Evolutionary conservation across 2,329 filamentous ascomycete species (phyloP).

Genomic region (Fusarium nodosum): DNA sequence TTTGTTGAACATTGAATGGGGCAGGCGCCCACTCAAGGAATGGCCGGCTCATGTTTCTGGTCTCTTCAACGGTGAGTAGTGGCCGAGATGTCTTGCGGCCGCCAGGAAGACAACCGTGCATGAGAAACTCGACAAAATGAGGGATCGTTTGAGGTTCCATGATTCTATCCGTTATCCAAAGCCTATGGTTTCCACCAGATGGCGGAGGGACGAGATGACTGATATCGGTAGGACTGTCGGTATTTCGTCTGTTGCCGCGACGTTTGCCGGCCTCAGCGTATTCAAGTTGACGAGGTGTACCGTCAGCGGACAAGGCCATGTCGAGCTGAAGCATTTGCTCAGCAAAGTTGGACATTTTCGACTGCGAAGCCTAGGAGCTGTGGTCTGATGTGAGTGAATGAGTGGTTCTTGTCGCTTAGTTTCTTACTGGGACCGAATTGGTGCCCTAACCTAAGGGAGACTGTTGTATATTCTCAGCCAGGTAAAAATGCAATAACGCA

Average conservation of each 20-base stretch:
- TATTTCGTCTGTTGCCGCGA: constrained; percentile 19
- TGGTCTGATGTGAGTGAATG: too few species aligned
- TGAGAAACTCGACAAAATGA: constrained; percentile 41
- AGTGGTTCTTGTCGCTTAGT: fast-evolving
- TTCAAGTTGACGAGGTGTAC: not conserved
- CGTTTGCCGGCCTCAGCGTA: not conserved
- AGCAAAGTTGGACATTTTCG: constrained; percentile 1
- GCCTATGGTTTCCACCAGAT: not conserved
- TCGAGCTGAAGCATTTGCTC: constrained; percentile 2
- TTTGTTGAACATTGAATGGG: constrained; percentile 24
- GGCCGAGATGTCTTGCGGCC: constrained; percentile 20
- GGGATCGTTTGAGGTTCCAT: constrained; percentile 45
- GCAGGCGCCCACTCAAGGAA: constrained; percentile 46
- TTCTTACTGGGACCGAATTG: fast-evolving
- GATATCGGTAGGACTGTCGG: constrained; percentile 9
- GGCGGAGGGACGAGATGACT: not conserved
- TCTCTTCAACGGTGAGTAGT: constrained; percentile 18
- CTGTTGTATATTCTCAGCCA: not conserved
- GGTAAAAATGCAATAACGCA: fast-evolving
- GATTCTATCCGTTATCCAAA: constrained; percentile 46
- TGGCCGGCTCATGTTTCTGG: constrained; percentile 26
- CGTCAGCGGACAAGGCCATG: constrained; percentile 25
- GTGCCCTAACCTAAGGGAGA: fast-evolving
- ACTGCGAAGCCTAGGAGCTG: not conserved
- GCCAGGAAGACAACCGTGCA: constrained; percentile 20